Evolutionary conservation across 2,329 filamentous ascomycete species (phyloP).

Genomic region (Venturia nashicola): DNA sequence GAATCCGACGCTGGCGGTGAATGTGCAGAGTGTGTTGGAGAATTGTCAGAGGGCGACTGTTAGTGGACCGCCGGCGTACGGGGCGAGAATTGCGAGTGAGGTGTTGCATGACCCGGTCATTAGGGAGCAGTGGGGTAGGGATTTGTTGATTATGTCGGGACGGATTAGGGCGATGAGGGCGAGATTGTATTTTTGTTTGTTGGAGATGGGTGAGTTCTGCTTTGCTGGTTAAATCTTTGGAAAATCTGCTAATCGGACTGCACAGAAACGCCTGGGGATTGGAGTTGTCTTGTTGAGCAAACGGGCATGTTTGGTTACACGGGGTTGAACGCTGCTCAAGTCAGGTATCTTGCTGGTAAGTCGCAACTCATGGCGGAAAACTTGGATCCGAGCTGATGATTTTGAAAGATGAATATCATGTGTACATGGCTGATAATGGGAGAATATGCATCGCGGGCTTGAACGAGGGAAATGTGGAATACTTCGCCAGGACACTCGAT

Average conservation of each 20-base stretch:
- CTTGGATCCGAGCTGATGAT: neutral
- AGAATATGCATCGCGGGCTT: conserved; percentile 22
- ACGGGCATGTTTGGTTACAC: conserved; percentile 32
- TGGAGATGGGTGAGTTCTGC: neutral
- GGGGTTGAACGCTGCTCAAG: conserved; percentile 21
- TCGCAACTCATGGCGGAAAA: neutral
- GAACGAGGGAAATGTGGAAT: conserved; percentile 16
- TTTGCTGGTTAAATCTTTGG: neutral
- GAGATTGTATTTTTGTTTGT: neutral
- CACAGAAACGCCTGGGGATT: conserved; percentile 18
- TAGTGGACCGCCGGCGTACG: conserved; percentile 19
- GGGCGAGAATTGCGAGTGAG: conserved; percentile 19
- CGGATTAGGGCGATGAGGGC: conserved; percentile 23
- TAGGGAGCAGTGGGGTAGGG: conserved; percentile 18
- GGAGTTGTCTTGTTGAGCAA: conserved; percentile 22
- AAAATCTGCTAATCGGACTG: conserved; percentile 16
- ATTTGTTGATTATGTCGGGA: conserved; percentile 23
- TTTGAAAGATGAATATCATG: conserved; percentile 19
- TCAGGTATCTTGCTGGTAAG: conserved; percentile 15
- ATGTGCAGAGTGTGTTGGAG: neutral
- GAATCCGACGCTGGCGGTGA: conserved; percentile 8
- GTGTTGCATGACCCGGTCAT: conserved; percentile 17
- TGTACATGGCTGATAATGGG: conserved; percentile 24
- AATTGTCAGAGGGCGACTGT: conserved; percentile 16
- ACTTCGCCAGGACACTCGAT: conserved; percentile 14